A percentile compares a stretch with the other conserved stretches of the same genome.
Evolutionary conservation across 768 basidiomycete genomes (phyloP).

Genomic region (Mycena kentingensis): DNA sequence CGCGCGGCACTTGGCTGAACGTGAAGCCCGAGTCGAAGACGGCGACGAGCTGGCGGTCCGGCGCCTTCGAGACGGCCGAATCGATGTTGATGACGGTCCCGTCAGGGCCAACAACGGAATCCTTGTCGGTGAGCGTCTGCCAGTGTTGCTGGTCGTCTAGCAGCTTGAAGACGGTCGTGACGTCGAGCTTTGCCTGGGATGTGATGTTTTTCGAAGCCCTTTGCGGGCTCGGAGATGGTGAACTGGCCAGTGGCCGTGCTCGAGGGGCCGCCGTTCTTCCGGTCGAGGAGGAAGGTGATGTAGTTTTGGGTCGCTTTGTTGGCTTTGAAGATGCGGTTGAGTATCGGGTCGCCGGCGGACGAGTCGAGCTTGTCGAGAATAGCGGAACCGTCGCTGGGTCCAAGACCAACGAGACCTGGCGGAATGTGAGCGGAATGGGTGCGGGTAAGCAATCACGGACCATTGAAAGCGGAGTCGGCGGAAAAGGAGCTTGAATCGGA

Average conservation of each 20-base stretch:
- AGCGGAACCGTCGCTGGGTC: conserved; percentile 58
- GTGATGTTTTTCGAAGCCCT: conserved; percentile 51
- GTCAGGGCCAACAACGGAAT: conserved; percentile 65
- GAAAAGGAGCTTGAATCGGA: conserved; percentile 26
- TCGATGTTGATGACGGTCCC: conserved; percentile 48
- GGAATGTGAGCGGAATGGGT: conserved; percentile 24
- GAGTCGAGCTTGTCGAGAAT: conserved; percentile 39
- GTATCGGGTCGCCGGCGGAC: conserved; percentile 50
- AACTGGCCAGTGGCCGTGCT: conserved; percentile 63
- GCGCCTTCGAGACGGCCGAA: conserved; percentile 47
- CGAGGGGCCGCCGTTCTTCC: conserved; percentile 46
- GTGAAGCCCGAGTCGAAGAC: conserved; percentile 74
- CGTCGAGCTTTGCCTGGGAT: conserved; percentile 51
- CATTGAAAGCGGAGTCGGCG: conserved; percentile 9
- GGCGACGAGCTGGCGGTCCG: conserved; percentile 52
- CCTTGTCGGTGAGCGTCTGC: conserved; percentile 60
- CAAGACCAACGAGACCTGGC: conserved; percentile 55
- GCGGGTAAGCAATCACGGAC: conserved; percentile 28
- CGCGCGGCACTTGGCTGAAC: conserved; percentile 41
- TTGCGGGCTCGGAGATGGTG: conserved; percentile 60
- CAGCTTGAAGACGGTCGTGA: conserved; percentile 30
- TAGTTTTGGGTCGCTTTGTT: conserved; percentile 59
- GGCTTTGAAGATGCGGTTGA: conserved; percentile 67
- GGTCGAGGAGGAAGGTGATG: conserved; percentile 65
- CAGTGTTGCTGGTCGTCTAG: conserved; percentile 55